phyloP scores from a whole-genome alignment of 371 early-diverging fungal species.

The Syncephalastrum racemosum region DNA sequence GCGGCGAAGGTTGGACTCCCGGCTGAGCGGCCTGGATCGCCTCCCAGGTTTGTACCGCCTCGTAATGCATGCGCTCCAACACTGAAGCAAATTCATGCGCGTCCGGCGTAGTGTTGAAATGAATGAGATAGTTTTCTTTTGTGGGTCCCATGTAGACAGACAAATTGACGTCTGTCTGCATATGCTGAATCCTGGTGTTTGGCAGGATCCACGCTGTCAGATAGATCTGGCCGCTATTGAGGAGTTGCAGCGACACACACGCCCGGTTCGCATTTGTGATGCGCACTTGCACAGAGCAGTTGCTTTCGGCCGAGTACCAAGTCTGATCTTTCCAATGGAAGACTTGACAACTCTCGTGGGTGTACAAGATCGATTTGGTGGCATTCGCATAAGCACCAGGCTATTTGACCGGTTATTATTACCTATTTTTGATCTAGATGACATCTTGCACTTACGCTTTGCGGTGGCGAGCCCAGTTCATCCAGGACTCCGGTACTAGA shows the following conservation, averaged over 20 bases:
- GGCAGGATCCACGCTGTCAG: constrained; percentile 48
- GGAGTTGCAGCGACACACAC: constrained; percentile 37
- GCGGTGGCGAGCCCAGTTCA: constrained; percentile 33
- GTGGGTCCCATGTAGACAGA: constrained; percentile 34
- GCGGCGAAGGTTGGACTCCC: constrained; percentile 1
- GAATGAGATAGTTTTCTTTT: constrained; percentile 47
- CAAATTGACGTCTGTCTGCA: constrained; percentile 39
- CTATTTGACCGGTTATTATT: neutral
- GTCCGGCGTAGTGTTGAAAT: constrained; percentile 37
- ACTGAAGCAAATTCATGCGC: constrained; percentile 23
- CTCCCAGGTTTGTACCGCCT: constrained; percentile 7
- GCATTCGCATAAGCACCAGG: constrained; percentile 24
- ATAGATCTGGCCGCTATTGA: constrained; percentile 34
- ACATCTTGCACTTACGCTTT: constrained; percentile 23
- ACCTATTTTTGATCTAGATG: neutral
- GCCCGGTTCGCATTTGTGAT: constrained; percentile 32
- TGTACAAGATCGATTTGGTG: constrained; percentile 32
- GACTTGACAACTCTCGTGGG: constrained; percentile 36
- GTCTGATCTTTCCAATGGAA: constrained; percentile 49
- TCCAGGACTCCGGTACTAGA: constrained; percentile 4
- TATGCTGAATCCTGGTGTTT: constrained; percentile 29
- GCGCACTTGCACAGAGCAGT: constrained; percentile 35
- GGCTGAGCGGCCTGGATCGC: constrained; percentile 1
- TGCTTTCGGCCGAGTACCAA: constrained; percentile 45
- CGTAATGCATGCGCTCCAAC: constrained; percentile 26